phyloP scores from a whole-genome alignment of 2,329 filamentous ascomycete species.

The Penicillium olsonii region DNA sequence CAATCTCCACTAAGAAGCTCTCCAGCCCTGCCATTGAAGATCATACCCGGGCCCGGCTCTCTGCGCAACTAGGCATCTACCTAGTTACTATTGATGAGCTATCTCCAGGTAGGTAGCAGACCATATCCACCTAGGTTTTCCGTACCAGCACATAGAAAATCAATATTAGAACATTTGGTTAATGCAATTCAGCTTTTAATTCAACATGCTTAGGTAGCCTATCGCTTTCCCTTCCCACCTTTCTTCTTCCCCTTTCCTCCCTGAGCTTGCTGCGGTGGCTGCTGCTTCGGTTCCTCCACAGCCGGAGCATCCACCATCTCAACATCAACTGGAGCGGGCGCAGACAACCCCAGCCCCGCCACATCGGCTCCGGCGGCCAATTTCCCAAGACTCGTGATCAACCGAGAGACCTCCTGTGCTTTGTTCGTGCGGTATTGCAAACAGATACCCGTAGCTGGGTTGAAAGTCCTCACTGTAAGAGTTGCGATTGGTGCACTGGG shows the following conservation, averaged over 20 bases:
- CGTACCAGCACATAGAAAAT: too few species aligned
- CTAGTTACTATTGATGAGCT: too few species aligned
- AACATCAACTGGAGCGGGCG: conserved; percentile 39
- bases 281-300: conserved; percentile 14
- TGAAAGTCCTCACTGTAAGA: conserved; percentile 86
- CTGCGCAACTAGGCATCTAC: too few species aligned
- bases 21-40: too few species aligned
- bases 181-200: background rate
- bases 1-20: too few species aligned
- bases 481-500: conserved; percentile 67
- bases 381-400: conserved; percentile 75
- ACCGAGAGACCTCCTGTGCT: conserved; percentile 70
- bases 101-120: too few species aligned
- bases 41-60: too few species aligned
- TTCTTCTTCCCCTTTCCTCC: conserved; percentile 54
- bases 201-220: conserved; percentile 30
- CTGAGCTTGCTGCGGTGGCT: conserved; percentile 21
- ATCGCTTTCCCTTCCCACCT: conserved; percentile 73
- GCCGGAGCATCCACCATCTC: conserved; percentile 35
- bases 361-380: conserved; percentile 70
- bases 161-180: too few species aligned
- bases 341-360: conserved; percentile 50
- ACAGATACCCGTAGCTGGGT: conserved; percentile 75
- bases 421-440: conserved; percentile 93
- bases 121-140: too few species aligned